Conservation (phyloP, 2,329 filamentous ascomycete species). For the Fragosphaeria purpurea region DNA sequence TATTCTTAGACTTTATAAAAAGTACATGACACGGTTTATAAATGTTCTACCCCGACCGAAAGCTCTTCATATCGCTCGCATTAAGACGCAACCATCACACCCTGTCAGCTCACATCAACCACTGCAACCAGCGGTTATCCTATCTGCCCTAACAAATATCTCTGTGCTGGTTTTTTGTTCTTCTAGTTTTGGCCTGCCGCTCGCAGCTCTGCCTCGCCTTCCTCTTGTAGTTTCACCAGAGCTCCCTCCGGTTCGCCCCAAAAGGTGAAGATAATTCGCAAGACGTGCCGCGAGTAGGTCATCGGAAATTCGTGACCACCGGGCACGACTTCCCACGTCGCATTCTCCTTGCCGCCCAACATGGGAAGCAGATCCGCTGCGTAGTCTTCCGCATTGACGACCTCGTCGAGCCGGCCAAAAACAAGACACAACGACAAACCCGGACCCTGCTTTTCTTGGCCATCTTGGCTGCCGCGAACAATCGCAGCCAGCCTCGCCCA, state of each 20-base stretch:
- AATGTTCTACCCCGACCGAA: too few species aligned
- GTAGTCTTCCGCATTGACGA: slow-evolving; percentile 43
- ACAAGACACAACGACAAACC: slow-evolving; percentile 38
- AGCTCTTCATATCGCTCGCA: too few species aligned
- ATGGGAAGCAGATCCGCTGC: slow-evolving; percentile 38
- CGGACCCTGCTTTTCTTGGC: background rate
- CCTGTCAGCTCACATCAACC: too few species aligned
- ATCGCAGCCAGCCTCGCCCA: slow-evolving; percentile 36
- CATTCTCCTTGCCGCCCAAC: slow-evolving; percentile 37
- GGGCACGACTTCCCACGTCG: slow-evolving; percentile 41
- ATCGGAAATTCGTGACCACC: slow-evolving; percentile 55
- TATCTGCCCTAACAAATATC: too few species aligned
- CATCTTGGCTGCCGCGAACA: slow-evolving; percentile 11
- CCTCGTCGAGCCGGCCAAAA: slow-evolving; percentile 39
- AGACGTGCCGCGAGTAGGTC: slow-evolving; percentile 36
- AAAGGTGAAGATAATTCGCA: slow-evolving; percentile 36
- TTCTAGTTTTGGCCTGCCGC: too few species aligned
- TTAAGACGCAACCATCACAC: too few species aligned
- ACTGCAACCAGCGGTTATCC: too few species aligned
- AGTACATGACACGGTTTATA: background rate
- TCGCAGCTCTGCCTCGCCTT: slow-evolving; percentile 5
- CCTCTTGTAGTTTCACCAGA: background rate
- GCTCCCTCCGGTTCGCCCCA: slow-evolving; percentile 25
- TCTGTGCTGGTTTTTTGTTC: too few species aligned
- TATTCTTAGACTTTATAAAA: too few species aligned